These are phyloP conservation scores for Bolboschoenus planiculmis DNA, from an alignment of 176 grass and related monocot species.

Conservation along the genomic window DNA sequence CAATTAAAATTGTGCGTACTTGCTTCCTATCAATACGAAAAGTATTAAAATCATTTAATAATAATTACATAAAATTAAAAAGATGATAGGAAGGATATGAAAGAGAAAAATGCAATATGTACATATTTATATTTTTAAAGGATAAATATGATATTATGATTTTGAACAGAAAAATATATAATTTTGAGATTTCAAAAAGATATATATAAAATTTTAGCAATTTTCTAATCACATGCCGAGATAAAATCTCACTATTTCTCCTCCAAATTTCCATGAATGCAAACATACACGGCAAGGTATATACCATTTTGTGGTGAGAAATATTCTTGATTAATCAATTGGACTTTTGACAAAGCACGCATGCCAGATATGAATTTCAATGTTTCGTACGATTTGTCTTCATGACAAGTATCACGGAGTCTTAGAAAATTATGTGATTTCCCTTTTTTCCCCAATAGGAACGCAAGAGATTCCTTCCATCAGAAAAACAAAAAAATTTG, in stretches of 20 bases:
- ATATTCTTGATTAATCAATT: neutral
- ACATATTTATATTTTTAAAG: too few relatives aligned
- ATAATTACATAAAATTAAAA: too few relatives aligned
- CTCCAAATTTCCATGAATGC: neutral
- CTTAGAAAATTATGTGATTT: neutral
- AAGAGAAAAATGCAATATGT: too few relatives aligned
- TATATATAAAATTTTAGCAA: too few relatives aligned
- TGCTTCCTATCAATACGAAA: too few relatives aligned
- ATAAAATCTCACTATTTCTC: neutral
- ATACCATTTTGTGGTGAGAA: neutral
- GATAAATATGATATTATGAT: too few relatives aligned
- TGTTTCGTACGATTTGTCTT: neutral
- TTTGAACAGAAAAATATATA: too few relatives aligned
- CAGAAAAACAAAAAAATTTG: neutral
- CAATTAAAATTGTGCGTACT: too few relatives aligned
- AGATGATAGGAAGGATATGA: too few relatives aligned
- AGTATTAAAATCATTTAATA: too few relatives aligned
- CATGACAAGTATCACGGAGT: neutral
- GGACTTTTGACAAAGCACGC: neutral
- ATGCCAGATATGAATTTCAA: neutral
- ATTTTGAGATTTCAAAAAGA: too few relatives aligned
- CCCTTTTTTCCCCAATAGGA: too few relatives aligned
- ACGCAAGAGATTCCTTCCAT: neutral
- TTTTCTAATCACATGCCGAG: neutral
- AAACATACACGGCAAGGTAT: neutral